Percentiles rank a stretch among this genome's conserved stretches.
Evolutionary conservation across 208 protist species (phyloP).

Genomic region (Acanthamoeba divionensis): DNA sequence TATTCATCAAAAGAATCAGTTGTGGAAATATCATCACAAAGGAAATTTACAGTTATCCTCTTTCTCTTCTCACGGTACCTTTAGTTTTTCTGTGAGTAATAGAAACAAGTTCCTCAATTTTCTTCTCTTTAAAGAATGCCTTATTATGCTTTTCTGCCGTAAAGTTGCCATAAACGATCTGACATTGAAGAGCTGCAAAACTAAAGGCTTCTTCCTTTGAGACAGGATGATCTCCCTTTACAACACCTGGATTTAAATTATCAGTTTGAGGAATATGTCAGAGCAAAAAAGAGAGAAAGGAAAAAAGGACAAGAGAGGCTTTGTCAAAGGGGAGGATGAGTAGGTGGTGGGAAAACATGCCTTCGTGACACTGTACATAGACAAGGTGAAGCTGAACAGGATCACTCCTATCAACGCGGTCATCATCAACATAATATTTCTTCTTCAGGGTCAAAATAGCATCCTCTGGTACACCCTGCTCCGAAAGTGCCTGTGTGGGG

Average conservation of each 20-base stretch:
- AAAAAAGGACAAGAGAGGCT: neutral
- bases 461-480: constrained; percentile 75
- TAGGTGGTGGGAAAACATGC: neutral
- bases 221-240: constrained; percentile 65
- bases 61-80: constrained; percentile 60
- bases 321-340: neutral
- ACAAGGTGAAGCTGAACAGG: constrained; percentile 80
- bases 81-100: constrained; percentile 68
- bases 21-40: neutral
- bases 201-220: constrained; percentile 72
- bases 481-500: constrained; percentile 67
- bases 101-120: constrained; percentile 71
- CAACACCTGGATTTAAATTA: neutral
- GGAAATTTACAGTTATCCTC: neutral
- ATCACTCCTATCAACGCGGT: constrained; percentile 77
- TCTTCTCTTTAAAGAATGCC: constrained; percentile 55
- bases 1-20: neutral
- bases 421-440: constrained; percentile 81
- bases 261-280: neutral
- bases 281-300: neutral
- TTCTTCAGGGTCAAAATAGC: constrained; percentile 76
- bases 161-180: constrained; percentile 75
- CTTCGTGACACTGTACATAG: constrained; percentile 69
- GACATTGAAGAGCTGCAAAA: constrained; percentile 78
- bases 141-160: constrained; percentile 70